Conservation (phyloP, 495 filamentous ascomycete genomes). For the Xylaria flabelliformis region DNA sequence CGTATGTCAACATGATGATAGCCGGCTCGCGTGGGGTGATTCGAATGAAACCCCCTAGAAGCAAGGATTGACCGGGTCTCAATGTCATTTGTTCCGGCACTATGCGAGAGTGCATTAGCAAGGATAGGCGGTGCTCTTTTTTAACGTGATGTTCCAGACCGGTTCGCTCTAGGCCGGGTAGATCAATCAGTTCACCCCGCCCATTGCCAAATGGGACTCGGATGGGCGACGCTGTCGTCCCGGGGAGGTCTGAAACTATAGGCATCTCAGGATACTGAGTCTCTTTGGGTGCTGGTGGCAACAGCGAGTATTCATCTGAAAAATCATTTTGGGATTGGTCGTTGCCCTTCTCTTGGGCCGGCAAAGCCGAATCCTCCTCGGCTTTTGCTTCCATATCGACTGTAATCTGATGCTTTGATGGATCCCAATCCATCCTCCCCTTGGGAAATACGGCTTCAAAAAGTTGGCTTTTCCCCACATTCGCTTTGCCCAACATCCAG, state of each 20-base stretch:
- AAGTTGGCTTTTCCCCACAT: conserved; percentile 94
- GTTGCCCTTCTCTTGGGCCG: conserved; percentile 3
- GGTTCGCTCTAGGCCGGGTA: conserved; percentile 82
- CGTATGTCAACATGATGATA: conserved; percentile 71
- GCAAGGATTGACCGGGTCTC: conserved; percentile 79
- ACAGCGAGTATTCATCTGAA: conserved; percentile 54
- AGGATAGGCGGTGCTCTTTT: conserved; percentile 63
- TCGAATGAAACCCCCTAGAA: conserved; percentile 86
- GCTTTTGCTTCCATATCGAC: conserved; percentile 38
- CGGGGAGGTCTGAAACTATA: conserved; percentile 81
- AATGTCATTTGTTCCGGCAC: conserved; percentile 71
- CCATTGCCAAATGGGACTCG: conserved; percentile 83
- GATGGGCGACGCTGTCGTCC: conserved; percentile 94
- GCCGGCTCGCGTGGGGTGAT: conserved; percentile 76
- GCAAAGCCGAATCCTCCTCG: conserved; percentile 27
- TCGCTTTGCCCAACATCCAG: conserved; percentile 99
- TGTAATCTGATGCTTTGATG: conserved; percentile 43
- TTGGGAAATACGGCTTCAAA: conserved; percentile 87
- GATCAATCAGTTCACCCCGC: conserved; percentile 90
- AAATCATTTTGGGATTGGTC: background rate
- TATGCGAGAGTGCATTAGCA: conserved; percentile 78
- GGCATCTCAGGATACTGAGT: conserved; percentile 80
- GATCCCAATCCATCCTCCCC: conserved; percentile 60
- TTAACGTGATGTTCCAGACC: conserved; percentile 72
- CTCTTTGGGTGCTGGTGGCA: conserved; percentile 78